Evolutionary conservation across 148 eudicot species (phyloP).

Genomic region (Suaeda aralocaspica): DNA sequence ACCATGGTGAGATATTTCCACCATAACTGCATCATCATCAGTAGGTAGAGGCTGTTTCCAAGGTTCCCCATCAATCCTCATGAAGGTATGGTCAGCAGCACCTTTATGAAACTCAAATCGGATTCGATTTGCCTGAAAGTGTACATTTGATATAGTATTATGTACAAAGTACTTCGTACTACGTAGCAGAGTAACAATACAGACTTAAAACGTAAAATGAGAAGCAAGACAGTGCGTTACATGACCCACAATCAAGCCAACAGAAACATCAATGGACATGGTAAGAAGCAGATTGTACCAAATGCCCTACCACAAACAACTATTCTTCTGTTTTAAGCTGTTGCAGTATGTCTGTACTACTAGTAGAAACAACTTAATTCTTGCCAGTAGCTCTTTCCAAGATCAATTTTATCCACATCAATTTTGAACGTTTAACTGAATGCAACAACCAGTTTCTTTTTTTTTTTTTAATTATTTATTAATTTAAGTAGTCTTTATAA

Average conservation of each 20-base stretch:
- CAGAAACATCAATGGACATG: not conserved
- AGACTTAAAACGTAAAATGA: too few species aligned
- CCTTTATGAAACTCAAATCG: slow-evolving; percentile 83
- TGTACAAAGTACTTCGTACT: too few species aligned
- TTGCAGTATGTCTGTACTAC: not conserved
- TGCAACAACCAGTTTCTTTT: too few species aligned
- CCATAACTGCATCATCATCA: slow-evolving; percentile 71
- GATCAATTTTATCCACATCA: too few species aligned
- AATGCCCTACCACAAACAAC: not conserved
- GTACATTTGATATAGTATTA: not conserved
- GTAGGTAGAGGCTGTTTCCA: slow-evolving; percentile 90
- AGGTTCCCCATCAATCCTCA: slow-evolving; percentile 98
- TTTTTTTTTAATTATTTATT: too few species aligned
- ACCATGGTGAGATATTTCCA: slow-evolving; percentile 75
- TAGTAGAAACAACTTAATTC: too few species aligned
- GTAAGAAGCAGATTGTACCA: not conserved
- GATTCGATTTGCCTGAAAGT: slow-evolving; percentile 51
- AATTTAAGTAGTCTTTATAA: too few species aligned
- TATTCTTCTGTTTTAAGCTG: not conserved
- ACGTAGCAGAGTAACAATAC: too few species aligned
- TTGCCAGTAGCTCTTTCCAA: too few species aligned
- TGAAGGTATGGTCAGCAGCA: slow-evolving; percentile 61
- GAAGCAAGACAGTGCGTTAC: not conserved
- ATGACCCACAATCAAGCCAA: not conserved
- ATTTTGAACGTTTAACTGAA: too few species aligned